Evolutionary conservation across 1,284 basidiomycete species (phyloP).

Genomic region (Mycena citricolor): DNA sequence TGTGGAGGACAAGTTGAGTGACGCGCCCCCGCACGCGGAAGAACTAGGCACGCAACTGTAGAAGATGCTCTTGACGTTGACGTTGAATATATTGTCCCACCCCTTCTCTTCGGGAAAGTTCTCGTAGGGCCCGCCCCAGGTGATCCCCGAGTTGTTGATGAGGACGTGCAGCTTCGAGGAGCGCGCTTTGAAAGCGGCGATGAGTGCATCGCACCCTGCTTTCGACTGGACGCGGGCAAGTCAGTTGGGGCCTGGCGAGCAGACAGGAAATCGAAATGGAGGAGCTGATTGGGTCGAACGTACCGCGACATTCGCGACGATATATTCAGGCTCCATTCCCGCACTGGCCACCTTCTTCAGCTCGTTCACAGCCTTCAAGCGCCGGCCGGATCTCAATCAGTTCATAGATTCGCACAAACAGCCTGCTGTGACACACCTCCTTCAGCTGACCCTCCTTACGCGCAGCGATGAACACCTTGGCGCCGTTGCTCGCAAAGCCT

Average conservation of each 20-base stretch:
- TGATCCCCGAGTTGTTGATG: constrained; percentile 78
- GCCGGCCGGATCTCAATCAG: too few species aligned
- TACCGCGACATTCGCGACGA: constrained; percentile 73
- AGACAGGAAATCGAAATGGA: neutral
- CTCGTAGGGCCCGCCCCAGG: constrained; percentile 77
- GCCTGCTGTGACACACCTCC: constrained; percentile 46
- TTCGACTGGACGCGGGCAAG: constrained; percentile 51
- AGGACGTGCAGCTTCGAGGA: constrained; percentile 76
- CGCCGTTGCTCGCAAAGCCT: constrained; percentile 79
- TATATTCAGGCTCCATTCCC: constrained; percentile 64
- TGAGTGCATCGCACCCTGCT: constrained; percentile 78
- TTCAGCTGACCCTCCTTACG: constrained; percentile 78
- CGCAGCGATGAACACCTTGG: constrained; percentile 84
- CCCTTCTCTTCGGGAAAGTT: constrained; percentile 79
- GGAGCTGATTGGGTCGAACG: too few species aligned
- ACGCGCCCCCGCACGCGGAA: constrained; percentile 7
- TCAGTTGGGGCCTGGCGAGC: neutral
- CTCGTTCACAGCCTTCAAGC: constrained; percentile 59
- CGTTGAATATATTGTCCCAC: constrained; percentile 80
- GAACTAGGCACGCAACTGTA: constrained; percentile 54
- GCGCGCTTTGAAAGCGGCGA: constrained; percentile 63
- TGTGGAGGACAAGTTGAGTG: too few species aligned
- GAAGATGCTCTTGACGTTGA: constrained; percentile 82
- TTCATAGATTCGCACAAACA: neutral
- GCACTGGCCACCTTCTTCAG: constrained; percentile 60